Conservation (phyloP, 1,284 basidiomycete species). For the Apiotrichum montevideense region DNA sequence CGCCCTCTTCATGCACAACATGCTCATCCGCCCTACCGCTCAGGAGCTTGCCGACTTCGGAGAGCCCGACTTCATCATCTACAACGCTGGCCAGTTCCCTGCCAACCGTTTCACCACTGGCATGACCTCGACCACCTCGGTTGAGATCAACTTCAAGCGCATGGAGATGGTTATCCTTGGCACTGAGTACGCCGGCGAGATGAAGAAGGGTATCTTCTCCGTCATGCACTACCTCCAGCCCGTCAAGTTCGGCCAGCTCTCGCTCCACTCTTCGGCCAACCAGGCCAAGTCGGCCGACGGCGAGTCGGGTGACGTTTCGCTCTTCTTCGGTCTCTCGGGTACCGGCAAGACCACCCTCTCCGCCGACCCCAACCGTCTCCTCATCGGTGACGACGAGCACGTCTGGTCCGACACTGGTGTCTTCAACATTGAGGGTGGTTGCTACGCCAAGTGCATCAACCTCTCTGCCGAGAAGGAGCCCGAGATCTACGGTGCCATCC, state of each 20-base stretch:
- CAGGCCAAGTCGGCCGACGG: constrained; percentile 58
- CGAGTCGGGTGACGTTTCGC: constrained; percentile 82
- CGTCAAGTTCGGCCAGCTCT: constrained; percentile 96
- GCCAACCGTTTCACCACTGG: constrained; percentile 99
- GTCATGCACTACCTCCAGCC: constrained; percentile 99
- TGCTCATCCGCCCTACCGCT: constrained; percentile 96
- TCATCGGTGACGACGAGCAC: constrained; percentile 97
- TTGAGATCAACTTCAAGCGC: constrained; percentile 99
- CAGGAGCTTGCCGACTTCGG: constrained; percentile 94
- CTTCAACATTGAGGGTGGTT: constrained; percentile 99
- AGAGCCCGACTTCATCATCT: constrained; percentile 99
- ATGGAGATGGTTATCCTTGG: constrained; percentile 99
- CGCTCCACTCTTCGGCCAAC: constrained; percentile 98
- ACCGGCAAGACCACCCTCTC: constrained; percentile 98
- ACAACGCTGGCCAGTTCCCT: constrained; percentile 99
- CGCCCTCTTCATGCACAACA: constrained; percentile 99
- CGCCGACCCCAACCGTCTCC: constrained; percentile 79
- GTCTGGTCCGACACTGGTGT: constrained; percentile 97
- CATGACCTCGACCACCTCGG: constrained; percentile 98
- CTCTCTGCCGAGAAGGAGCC: constrained; percentile 92
- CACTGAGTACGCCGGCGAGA: constrained; percentile 99
- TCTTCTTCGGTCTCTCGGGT: constrained; percentile 98
- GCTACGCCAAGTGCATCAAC: constrained; percentile 98
- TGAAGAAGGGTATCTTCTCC: constrained; percentile 99
- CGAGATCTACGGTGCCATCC: constrained; percentile 94